Evolutionary conservation across 345 rosid species (phyloP), one percentile per base, ranked within the genome.

Genomic region (Citropsis articulata): DNA sequence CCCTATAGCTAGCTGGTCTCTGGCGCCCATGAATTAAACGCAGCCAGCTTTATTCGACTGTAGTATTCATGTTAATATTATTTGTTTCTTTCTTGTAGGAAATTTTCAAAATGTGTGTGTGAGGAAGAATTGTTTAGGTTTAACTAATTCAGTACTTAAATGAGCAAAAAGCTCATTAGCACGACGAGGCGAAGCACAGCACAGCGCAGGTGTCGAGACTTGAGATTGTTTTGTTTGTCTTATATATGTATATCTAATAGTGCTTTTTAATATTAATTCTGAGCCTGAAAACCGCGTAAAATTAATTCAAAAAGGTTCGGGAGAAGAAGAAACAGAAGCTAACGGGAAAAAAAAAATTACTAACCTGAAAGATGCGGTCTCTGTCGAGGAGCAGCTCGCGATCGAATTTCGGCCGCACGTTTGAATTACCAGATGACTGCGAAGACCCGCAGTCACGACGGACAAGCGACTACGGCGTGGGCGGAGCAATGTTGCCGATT

Each of bases 401-500:
- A 2, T 92, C 94, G 13, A 86, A 80, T 79, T 88, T 85, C 77
- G 84, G 90, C 71, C 87, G 84, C 73, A 56, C 74, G 27, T 87
- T 87, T 42, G 97, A 89, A 7, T 40, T 85, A 33, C 89, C 84
- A 28, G 91, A 89, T 24, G 92, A 91, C 27, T 42, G 9, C 4
- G 83, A 79, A 3, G 86, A 84, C 38, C 19, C 21, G 9, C 30
- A 24, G 10, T 27, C 50, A 2, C 57, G 75, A 50, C 31, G 70
- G 19, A 9, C 27, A 55, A 67, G 48, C 75, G 88, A 85, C 75
- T 79, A 76, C 73, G 83, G 84, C 9, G 33, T 84, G 80, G 93
- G 91, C 22, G 94, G 94, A 73, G 90, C 92, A 92, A 95, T 93
- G 97, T 84, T 95, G 87, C 97, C 94, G 57, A 72, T 83, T 50